Evolutionary conservation across 2,329 filamentous ascomycete species (phyloP), one percentile per base, ranked within the genome.

Genomic region (Fusarium pininemorale): DNA sequence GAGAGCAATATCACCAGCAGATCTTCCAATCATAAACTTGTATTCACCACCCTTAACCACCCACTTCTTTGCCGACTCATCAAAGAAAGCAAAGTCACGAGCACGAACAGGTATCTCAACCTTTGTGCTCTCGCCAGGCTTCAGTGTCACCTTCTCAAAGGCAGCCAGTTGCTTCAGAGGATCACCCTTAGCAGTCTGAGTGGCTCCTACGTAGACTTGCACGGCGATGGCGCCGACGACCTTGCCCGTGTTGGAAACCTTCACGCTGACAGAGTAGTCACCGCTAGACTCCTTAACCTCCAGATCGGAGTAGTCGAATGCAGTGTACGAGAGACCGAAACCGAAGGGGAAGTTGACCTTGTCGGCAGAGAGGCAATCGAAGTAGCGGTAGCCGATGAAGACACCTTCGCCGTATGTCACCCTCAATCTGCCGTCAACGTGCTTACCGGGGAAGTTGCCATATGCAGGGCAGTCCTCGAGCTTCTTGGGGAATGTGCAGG

Each of bases 341-440:
- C 91, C 91, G 75, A 93, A 93, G 54, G 90, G 85, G 80, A 93
- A 93, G 35, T 89, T 86, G 0, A 90, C 85, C 22, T 86, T 84
- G n/a, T 89, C 86, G 42, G 86, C 83, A 4, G 85, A 84, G n/a
- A 80, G 63, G 73, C 89, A 90, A 76, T 93, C 91, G 76, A 91
- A 93, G 82, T 90, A 78, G 89, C 91, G 85, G 80, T 93, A 93
- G 2, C 91, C 91, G 42, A 93, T 85, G 77, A 91, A 93, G 50
- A 93, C 86, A 54, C 91, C 91, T 79, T 93, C 91, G n/a, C 89
- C 90, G 73, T 93, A 93, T 5, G 90, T 83, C 6, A 91, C 89
- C 72, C 88, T 86, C 54, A 90, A 85, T 61, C 89, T 88, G 2
- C 79, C 80, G 24, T 80, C 69, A 35, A 74, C 74, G 22, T 78